Conservation (phyloP, 1,139 yeast species). For the Pichia sp. region DNA sequence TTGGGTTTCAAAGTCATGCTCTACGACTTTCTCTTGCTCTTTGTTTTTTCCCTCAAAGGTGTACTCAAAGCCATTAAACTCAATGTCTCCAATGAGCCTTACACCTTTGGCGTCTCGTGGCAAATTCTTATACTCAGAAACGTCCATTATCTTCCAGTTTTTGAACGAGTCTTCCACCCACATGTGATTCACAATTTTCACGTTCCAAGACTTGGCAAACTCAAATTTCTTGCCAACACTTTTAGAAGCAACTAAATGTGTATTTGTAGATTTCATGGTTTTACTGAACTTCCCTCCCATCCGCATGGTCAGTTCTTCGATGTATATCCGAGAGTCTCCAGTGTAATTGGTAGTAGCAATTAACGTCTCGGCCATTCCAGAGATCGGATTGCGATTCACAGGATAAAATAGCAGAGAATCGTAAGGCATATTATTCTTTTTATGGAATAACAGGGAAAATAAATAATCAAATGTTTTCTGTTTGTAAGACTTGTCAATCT, state of each 20-base stretch:
- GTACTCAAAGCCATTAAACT: slow-evolving; percentile 11
- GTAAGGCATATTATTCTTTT: background rate
- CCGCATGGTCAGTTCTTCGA: slow-evolving; percentile 58
- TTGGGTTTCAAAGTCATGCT: background rate
- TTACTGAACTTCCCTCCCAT: slow-evolving; percentile 78
- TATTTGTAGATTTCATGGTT: slow-evolving; percentile 55
- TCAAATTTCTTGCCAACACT: slow-evolving; percentile 69
- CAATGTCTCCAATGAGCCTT: slow-evolving; percentile 42
- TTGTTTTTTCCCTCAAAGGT: background rate
- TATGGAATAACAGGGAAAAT: slow-evolving; percentile 9
- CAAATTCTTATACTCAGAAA: slow-evolving; percentile 16
- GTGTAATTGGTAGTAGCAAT: slow-evolving; percentile 76
- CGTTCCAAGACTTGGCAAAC: slow-evolving; percentile 62
- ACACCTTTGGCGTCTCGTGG: slow-evolving; percentile 37
- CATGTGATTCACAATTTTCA: slow-evolving; percentile 63
- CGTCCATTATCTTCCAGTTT: slow-evolving; percentile 51
- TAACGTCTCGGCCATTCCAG: slow-evolving; percentile 47
- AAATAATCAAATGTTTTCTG: slow-evolving; percentile 15
- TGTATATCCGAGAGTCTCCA: slow-evolving; percentile 75
- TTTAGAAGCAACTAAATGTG: slow-evolving; percentile 67
- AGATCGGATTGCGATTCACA: slow-evolving; percentile 48
- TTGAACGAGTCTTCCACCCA: slow-evolving; percentile 77
- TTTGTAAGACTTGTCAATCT: background rate
- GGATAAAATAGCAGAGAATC: slow-evolving; percentile 63
- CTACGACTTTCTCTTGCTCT: background rate